Evolutionary conservation across 306 rosid genomes (phyloP), one percentile per base, ranked within the genome.

Genomic region (Echinosophora koreensis): DNA sequence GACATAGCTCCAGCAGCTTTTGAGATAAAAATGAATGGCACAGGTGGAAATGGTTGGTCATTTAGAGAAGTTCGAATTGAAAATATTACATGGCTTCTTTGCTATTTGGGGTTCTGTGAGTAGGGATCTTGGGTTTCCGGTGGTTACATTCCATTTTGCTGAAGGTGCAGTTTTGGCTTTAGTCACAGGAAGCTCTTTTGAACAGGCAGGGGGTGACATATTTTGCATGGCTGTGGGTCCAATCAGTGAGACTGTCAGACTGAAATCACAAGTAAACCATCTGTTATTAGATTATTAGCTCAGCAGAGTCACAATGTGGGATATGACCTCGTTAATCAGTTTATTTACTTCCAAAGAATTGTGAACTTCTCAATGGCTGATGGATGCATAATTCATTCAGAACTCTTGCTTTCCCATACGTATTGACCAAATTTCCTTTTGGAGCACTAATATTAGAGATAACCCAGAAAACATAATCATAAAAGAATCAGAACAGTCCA

Each of bases 261-360:
- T 34, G 18, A 35, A 18, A n/a, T 38, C 2, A 0, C 3, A 14
- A 39, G 18, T 52, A 54, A 22, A 35, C 46, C 61, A 41, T 78
- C 83, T 10, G 14, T 82, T 28, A 72, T 82, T 63, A 85, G 84
- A 4, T 54, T 84, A 44, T n/a, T 80, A 51, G 88, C 84, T 3
- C 88, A 82, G 30, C 85, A 87, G 14, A 73, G 60, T 73, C 84
- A 87, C 41, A 84, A 84, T 46, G 71, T 87, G n/a, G 88, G 77
- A 41, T 84, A 76, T 80, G 82, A 87, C 54, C 64, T 84, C 0
- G 47, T 5, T n/a, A 66, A 56, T 41, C 5, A 42, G 6, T 4
- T n/a, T 6, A 46, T 84, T 62, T 84, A 80, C 54, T 67, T 87
- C 17, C 86, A 84, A 60, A 54, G 81, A 35, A 84, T 84, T 84